A percentile compares a stretch with the other conserved stretches of the same genome.
phyloP scores from a whole-genome alignment of 1,284 basidiomycete genomes.

The Boletus albobrunnescens region DNA sequence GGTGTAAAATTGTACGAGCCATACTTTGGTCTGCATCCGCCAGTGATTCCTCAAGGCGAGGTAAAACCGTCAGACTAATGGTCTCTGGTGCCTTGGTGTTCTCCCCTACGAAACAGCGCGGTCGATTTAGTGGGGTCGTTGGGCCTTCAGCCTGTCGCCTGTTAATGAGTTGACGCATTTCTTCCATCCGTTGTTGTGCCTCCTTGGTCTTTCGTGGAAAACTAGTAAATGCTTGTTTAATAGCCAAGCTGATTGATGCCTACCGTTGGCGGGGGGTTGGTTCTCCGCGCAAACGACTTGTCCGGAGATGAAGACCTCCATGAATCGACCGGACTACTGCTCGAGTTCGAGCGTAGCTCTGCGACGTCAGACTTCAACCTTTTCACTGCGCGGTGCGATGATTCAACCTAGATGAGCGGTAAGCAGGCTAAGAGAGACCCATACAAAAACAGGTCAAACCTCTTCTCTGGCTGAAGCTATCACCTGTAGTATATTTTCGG shows the following conservation, averaged over 20 bases:
- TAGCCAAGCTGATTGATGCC: constrained; percentile 15
- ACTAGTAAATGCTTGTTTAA: constrained; percentile 10
- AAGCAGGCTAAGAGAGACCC: neutral
- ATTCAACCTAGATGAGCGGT: constrained; percentile 51
- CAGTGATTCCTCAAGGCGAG: constrained; percentile 48
- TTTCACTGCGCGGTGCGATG: constrained; percentile 62
- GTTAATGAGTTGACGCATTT: constrained; percentile 69
- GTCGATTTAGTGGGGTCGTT: constrained; percentile 44
- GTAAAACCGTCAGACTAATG: constrained; percentile 29
- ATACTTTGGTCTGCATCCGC: constrained; percentile 57
- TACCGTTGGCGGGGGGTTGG: constrained; percentile 41
- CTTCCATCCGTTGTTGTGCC: constrained; percentile 69
- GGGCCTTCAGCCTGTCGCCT: constrained; percentile 49
- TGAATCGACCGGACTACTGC: constrained; percentile 33
- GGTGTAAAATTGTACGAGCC: constrained; percentile 45
- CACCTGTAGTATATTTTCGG: constrained; percentile 45
- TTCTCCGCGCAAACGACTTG: constrained; percentile 42
- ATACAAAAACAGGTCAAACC: constrained; percentile 37
- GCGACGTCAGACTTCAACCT: constrained; percentile 63
- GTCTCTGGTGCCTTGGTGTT: constrained; percentile 21
- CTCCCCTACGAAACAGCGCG: constrained; percentile 33
- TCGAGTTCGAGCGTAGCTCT: constrained; percentile 32
- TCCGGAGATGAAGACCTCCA: constrained; percentile 52
- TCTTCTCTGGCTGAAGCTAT: constrained; percentile 62
- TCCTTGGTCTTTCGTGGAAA: constrained; percentile 56